Base-by-base conservation (phyloP, 2,329 filamentous ascomycete genomes). In the Biscogniauxia sp. region DNA sequence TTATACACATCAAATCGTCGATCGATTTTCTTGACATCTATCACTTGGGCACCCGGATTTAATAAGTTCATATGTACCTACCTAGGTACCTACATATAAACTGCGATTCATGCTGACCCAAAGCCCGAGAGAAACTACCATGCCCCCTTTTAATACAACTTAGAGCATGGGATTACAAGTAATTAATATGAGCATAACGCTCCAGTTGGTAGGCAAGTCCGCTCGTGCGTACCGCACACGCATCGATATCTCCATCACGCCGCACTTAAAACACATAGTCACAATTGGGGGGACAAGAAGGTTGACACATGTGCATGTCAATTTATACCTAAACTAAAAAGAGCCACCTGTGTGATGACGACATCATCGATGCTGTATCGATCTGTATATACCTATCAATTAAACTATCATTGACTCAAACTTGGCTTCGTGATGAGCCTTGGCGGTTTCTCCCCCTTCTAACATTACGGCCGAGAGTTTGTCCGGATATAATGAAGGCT, bases 401-500 rank as follows among this genome's bases (percentile, higher is more conserved):
- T 17, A 17, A 7, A 9, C 7, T 5, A 45, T 45, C 15, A 2
- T 45, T 45, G 5, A 45, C 64, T 58, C 64, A 59, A 63, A 56
- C 58, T 50, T 61, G 56, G 53, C 51, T 58, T 37, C 61, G 61
- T 61, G 58, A n/a, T 7, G 25, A n/a, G 8, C 53, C 63, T 66
- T 65, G 63, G 64, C 64, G 52, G 20, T 57, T 5, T 51, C 59
- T 62, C 56, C 56, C 61, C 58, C 58, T 58, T 56, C 58, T 55
- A 59, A 60, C 59, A 66, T 65, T 66, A 66, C 56, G 61, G 57
- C 63, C 64, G 64, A 65, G 51, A 66, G 65, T 65, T 66, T 51
- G 64, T 54, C 64, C 64, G 64, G 58, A 61, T 66, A 66, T 66
- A 65, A 63, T 66, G 63, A 62, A 20, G 51, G 49, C 56, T 41